phyloP scores from a whole-genome alignment of 805 yeast genomes.

The Komagataella phaffii region DNA sequence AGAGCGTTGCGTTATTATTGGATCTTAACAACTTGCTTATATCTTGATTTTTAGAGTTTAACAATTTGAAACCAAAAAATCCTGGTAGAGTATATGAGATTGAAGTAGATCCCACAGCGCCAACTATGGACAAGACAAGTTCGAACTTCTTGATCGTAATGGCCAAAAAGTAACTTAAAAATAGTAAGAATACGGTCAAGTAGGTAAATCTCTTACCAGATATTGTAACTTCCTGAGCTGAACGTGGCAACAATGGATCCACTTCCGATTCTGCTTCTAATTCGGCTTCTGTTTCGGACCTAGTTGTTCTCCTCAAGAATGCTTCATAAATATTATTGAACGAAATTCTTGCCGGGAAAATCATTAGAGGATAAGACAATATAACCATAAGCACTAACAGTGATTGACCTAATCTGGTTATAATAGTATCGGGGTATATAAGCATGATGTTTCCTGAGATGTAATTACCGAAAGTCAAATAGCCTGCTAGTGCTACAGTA shows the following conservation, averaged over 20 bases:
- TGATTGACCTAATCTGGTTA: constrained; percentile 40
- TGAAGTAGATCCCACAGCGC: constrained; percentile 74
- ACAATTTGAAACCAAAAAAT: constrained; percentile 50
- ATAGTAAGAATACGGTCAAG: constrained; percentile 33
- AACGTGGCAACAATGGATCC: neutral
- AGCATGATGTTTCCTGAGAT: constrained; percentile 57
- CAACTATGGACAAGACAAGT: constrained; percentile 57
- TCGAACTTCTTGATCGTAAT: constrained; percentile 50
- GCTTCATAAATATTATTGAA: constrained; percentile 51
- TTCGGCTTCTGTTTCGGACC: neutral
- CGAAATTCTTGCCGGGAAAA: constrained; percentile 71
- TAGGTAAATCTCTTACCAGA: constrained; percentile 32
- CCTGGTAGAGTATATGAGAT: constrained; percentile 74
- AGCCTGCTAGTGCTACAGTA: constrained; percentile 55
- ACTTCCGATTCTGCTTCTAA: constrained; percentile 12
- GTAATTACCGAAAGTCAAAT: constrained; percentile 56
- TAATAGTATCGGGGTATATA: constrained; percentile 43
- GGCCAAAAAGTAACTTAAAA: constrained; percentile 41
- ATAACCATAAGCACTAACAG: constrained; percentile 60
- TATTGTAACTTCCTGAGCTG: constrained; percentile 21
- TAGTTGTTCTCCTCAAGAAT: constrained; percentile 13
- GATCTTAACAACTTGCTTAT: constrained; percentile 1
- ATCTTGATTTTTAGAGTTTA: constrained; percentile 13
- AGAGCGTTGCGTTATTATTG: constrained; percentile 3
- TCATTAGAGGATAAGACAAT: constrained; percentile 67